Evolutionary conservation across 2,329 filamentous ascomycete species (phyloP), one percentile per base, ranked within the genome.

Genomic region (Colletotrichum cordylinicola): DNA sequence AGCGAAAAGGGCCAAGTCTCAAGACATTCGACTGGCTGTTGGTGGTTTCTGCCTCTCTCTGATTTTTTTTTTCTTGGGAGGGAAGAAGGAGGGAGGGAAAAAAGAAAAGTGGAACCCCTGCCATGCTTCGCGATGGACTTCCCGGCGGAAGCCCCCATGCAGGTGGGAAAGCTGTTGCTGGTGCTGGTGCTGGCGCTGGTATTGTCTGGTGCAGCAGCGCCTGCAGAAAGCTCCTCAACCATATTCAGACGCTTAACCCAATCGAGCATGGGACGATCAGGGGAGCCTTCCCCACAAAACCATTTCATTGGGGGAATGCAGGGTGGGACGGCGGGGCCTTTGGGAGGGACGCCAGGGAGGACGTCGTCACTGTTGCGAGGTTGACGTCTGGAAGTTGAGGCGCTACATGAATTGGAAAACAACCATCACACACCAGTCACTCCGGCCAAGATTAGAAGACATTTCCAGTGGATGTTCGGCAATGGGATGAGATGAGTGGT

Each of bases 221-320:
- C 77, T 79, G 79, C 79, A 82, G 80, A 78, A 76, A 80, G 78
- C 80, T 84, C 79, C 86, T 87, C 86, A 87, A 87, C 86, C 85
- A 88, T 86, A 86, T 85, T 81, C 48, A 24, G 10, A 62, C 64
- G 72, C 85, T 85, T 85, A 75, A 8, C 84, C 80, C 48, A 72
- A 79, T 77, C 18, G 1, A 79, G 83, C 29, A 80, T 82, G 72
- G 39, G 43, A 62, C 8, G 52, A 75, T 75, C 67, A 75, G 52
- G 74, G 70, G 74, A 60, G n/a, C 70, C 75, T 81, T 80, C 80
- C 79, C 81, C 80, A 81, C 80, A 81, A 75, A 77, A 69, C 58
- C 69, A 77, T 77, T 77, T 77, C 73, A 77, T 77, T 77, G 76
- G 76, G 76, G 76, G 70, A 76, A 69, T 69, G 64, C 48, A 76